Evolutionary conservation across 306 rosid species (phyloP).

Genomic region (Lathyrus oleraceus): DNA sequence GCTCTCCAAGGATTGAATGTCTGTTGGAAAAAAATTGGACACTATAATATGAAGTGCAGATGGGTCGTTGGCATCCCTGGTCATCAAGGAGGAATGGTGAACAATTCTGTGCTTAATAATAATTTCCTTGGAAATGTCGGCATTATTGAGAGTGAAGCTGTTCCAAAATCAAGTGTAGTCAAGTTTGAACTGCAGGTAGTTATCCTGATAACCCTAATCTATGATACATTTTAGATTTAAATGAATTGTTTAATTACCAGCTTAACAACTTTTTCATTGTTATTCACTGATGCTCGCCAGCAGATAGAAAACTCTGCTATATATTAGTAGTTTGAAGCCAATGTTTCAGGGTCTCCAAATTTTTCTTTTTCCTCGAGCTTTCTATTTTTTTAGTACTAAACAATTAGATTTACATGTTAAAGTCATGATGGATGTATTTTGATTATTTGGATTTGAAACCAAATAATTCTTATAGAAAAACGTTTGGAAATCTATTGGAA

Average conservation of each 20-base stretch:
- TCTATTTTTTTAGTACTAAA: background rate
- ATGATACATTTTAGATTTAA: slow-evolving; percentile 16
- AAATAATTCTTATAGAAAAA: slow-evolving; percentile 5
- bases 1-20: slow-evolving; percentile 88
- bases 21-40: slow-evolving; percentile 96
- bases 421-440: slow-evolving; percentile 3
- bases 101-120: slow-evolving; percentile 53
- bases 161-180: slow-evolving; percentile 62
- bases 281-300: slow-evolving; percentile 7
- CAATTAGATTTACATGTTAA: slow-evolving; percentile 2
- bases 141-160: slow-evolving; percentile 60
- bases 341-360: slow-evolving; percentile 3
- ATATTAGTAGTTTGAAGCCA: background rate
- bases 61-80: slow-evolving; percentile 60
- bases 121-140: slow-evolving; percentile 58
- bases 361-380: background rate
- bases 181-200: slow-evolving; percentile 95
- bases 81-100: slow-evolving; percentile 66
- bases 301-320: slow-evolving; percentile 10
- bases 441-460: slow-evolving; percentile 6
- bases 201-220: slow-evolving; percentile 24
- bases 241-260: slow-evolving; percentile 4
- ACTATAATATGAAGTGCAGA: slow-evolving; percentile 95
- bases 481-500: background rate
- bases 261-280: slow-evolving; percentile 6